Conservation (phyloP, 768 basidiomycete species). For the Trametes cubensis region DNA sequence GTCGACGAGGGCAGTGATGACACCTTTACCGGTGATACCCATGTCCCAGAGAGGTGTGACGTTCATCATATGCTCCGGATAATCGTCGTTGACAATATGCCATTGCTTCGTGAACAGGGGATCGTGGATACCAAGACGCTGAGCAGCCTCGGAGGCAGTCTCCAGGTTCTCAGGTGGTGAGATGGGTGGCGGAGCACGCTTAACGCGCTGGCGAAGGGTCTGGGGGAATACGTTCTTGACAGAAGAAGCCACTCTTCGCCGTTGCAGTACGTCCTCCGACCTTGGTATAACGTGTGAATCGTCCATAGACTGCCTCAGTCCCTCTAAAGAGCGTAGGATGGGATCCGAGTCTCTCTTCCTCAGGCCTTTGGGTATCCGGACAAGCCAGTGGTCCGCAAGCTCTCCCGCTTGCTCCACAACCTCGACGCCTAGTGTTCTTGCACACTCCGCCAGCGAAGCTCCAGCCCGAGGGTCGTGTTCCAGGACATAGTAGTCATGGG, state of each 20-base stretch:
- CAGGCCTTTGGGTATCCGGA: conserved; percentile 54
- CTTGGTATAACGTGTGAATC: conserved; percentile 37
- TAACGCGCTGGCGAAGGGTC: conserved; percentile 64
- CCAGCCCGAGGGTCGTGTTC: conserved; percentile 59
- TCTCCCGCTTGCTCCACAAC: conserved; percentile 89
- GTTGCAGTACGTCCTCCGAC: conserved; percentile 42
- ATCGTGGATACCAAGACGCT: conserved; percentile 71
- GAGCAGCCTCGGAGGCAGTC: conserved; percentile 52
- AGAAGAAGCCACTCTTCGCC: conserved; percentile 53
- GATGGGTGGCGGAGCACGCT: conserved; percentile 72
- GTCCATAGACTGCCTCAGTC: conserved; percentile 40
- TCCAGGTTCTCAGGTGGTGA: conserved; percentile 38
- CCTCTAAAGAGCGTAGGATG: conserved; percentile 53
- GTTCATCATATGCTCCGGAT: conserved; percentile 85
- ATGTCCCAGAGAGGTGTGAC: conserved; percentile 91
- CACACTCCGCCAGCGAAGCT: conserved; percentile 62
- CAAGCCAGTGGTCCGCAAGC: conserved; percentile 80
- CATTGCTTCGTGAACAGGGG: conserved; percentile 87
- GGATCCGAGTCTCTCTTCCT: conserved; percentile 46
- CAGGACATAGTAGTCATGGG: conserved; percentile 83
- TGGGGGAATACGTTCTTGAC: conserved; percentile 66
- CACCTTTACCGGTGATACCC: conserved; percentile 84
- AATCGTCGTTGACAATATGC: conserved; percentile 91
- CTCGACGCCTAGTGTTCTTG: conserved; percentile 69
- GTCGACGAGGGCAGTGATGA: conserved; percentile 89